These are phyloP conservation scores for Protomyces inundatus DNA, from an alignment of 1,139 yeast species.

Conservation along the genomic window DNA sequence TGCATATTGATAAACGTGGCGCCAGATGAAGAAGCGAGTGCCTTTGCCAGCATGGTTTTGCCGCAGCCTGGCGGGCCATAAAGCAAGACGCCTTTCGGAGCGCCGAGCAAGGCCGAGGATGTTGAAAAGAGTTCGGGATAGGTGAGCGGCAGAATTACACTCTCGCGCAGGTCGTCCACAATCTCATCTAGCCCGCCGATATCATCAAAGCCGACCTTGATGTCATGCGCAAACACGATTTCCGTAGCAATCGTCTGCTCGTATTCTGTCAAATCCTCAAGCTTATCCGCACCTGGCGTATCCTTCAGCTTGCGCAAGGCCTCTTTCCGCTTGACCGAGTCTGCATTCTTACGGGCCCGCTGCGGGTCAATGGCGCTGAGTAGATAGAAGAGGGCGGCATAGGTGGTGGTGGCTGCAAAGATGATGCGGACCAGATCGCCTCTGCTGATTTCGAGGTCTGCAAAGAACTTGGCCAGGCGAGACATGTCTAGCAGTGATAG, in stretches of 20 bases:
- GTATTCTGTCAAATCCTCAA: conserved; percentile 56
- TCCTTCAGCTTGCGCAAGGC: conserved; percentile 17
- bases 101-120: conserved; percentile 64
- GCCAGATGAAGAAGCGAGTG: conserved; percentile 84
- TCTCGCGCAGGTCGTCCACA: conserved; percentile 77
- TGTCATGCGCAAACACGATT: conserved; percentile 81
- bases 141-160: conserved; percentile 82
- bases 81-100: conserved; percentile 89
- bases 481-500: not conserved
- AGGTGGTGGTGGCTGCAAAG: conserved; percentile 23
- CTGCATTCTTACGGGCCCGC: conserved; percentile 3
- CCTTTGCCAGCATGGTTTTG: conserved; percentile 94
- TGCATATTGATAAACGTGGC: conserved; percentile 88
- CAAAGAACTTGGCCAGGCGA: conserved; percentile 8
- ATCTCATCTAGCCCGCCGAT: conserved; percentile 83
- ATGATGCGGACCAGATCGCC: conserved; percentile 15
- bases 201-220: conserved; percentile 63
- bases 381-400: conserved; percentile 23
- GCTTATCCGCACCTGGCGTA: conserved; percentile 15
- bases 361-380: conserved; percentile 17
- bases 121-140: conserved; percentile 38
- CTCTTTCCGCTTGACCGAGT: conserved; percentile 12
- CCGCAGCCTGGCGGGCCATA: conserved; percentile 99
- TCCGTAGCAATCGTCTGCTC: conserved; percentile 69
- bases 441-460: conserved; percentile 10